Evolutionary conservation across 352 stramenopile genomes (phyloP).

Genomic region (Phytophthora crassamura): DNA sequence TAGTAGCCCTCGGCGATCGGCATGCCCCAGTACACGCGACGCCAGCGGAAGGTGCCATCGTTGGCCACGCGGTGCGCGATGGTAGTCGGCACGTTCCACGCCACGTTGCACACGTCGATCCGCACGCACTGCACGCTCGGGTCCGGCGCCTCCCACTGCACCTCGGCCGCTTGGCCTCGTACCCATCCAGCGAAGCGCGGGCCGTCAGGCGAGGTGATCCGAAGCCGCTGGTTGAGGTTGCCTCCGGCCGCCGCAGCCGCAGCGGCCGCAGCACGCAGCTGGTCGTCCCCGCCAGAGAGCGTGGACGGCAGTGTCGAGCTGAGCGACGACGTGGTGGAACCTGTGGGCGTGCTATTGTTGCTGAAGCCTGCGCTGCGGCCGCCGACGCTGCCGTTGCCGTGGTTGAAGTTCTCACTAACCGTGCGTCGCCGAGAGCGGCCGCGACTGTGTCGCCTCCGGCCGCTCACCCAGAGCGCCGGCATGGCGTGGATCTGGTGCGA

Average conservation of each 20-base stretch:
- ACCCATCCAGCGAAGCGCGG: constrained; percentile 72
- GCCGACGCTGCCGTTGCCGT: constrained; percentile 18
- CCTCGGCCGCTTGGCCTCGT: constrained; percentile 77
- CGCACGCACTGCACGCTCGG: constrained; percentile 72
- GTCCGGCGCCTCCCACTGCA: constrained; percentile 83
- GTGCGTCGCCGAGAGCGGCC: constrained; percentile 43
- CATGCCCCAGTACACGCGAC: constrained; percentile 87
- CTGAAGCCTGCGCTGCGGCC: constrained; percentile 14
- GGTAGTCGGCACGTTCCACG: constrained; percentile 80
- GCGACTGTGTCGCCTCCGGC: constrained; percentile 48
- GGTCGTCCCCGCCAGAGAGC: constrained; percentile 33
- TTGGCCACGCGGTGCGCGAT: constrained; percentile 75
- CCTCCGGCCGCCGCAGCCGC: constrained; percentile 12
- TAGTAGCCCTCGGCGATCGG: constrained; percentile 88
- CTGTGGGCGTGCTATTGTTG: constrained; percentile 34
- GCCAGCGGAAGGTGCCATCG: constrained; percentile 77
- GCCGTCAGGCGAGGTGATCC: constrained; percentile 58
- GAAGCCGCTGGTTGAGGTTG: constrained; percentile 50
- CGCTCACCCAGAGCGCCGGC: constrained; percentile 50
- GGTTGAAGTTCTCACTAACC: constrained; percentile 44
- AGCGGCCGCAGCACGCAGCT: constrained; percentile 43
- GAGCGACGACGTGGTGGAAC: constrained; percentile 22
- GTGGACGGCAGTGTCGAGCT: constrained; percentile 30
- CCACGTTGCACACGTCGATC: constrained; percentile 89
- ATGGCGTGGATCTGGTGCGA: constrained; percentile 49